Percentiles rank a stretch among this genome's conserved stretches.
phyloP scores from a whole-genome alignment of 108 stramenopile genomes.

The Schizochytrium sp. region DNA sequence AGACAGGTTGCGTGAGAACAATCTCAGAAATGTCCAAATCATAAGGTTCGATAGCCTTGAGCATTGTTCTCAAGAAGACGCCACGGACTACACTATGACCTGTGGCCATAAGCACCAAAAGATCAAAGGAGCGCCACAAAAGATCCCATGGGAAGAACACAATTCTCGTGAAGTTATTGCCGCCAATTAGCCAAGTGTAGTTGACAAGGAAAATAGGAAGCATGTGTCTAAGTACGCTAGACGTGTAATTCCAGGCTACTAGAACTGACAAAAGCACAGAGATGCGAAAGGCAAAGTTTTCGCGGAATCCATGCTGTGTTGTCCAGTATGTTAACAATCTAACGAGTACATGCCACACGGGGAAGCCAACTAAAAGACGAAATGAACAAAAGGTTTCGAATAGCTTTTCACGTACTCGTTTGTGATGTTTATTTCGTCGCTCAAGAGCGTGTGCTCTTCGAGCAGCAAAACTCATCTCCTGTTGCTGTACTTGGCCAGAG shows the following conservation, averaged over 20 bases:
- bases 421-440: slow-evolving; percentile 19
- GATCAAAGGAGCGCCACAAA: slow-evolving; percentile 22
- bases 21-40: slow-evolving; percentile 30
- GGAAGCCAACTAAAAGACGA: slow-evolving; percentile 30
- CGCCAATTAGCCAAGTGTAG: slow-evolving; percentile 57
- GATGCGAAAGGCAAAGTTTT: slow-evolving; percentile 48
- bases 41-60: not conserved
- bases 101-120: not conserved
- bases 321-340: slow-evolving; percentile 14
- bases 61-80: slow-evolving; percentile 2
- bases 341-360: slow-evolving; percentile 40
- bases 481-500: not conserved
- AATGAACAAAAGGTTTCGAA: slow-evolving; percentile 52
- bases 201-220: slow-evolving; percentile 54
- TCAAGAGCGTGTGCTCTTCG: not conserved
- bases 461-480: not conserved
- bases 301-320: not conserved
- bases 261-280: slow-evolving; percentile 31
- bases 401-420: slow-evolving; percentile 53
- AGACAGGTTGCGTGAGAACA: slow-evolving; percentile 27
- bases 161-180: slow-evolving; percentile 22
- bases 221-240: slow-evolving; percentile 1
- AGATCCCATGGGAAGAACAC: slow-evolving; percentile 41
- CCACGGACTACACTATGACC: slow-evolving; percentile 52
- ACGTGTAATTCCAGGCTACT: not conserved